A percentile compares a stretch with the other conserved stretches of the same genome.
These are phyloP conservation scores for Solanum tarapatanum DNA, from an alignment of 257 asterid species.

Conservation along the genomic window DNA sequence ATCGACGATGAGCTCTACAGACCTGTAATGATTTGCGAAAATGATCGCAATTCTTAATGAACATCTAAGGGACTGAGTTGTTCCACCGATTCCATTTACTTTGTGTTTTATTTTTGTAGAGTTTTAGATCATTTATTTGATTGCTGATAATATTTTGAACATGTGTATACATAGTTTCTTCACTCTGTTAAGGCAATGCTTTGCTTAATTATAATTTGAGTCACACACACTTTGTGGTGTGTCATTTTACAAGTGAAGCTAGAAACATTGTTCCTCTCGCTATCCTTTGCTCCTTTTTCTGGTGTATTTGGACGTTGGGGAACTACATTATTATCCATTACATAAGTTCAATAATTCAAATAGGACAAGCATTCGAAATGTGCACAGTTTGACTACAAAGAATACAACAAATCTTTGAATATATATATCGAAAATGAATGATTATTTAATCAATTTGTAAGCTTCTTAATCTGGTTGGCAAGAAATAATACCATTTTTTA, in stretches of 20 bases:
- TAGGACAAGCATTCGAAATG: neutral
- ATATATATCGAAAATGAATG: too few species aligned
- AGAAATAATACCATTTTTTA: slow-evolving; percentile 6
- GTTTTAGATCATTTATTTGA: neutral
- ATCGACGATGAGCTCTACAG: neutral
- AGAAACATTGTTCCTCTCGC: neutral
- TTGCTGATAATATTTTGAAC: neutral
- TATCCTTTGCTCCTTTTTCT: neutral
- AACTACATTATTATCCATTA: neutral
- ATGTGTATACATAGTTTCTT: neutral
- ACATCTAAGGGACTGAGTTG: neutral
- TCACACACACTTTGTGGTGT: neutral
- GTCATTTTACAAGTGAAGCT: neutral
- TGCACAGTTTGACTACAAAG: neutral
- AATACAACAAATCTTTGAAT: neutral
- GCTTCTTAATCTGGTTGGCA: slow-evolving; percentile 32
- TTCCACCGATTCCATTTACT: neutral
- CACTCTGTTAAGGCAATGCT: neutral
- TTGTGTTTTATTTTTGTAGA: neutral
- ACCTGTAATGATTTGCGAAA: neutral
- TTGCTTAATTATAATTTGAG: neutral
- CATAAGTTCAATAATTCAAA: neutral
- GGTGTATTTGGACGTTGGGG: neutral
- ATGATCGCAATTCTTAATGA: neutral
- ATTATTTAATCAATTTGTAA: too few species aligned